A percentile compares a stretch with the other conserved stretches of the same genome.
phyloP scores from a whole-genome alignment of 2,329 filamentous ascomycete species.

The Septoria petroselini region DNA sequence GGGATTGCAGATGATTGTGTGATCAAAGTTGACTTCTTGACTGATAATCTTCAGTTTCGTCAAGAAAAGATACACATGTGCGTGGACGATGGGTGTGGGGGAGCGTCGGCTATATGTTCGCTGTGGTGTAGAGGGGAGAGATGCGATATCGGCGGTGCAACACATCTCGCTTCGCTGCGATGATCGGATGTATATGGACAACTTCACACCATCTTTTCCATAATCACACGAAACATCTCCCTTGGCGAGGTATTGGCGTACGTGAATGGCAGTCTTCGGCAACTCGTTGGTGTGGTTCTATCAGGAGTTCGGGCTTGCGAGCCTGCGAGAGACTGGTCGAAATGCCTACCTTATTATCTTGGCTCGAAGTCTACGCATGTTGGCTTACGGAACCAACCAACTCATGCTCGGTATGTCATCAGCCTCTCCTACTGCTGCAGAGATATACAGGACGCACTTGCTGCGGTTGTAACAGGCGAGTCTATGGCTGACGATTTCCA shows the following conservation, averaged over 20 bases:
- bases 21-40: background rate
- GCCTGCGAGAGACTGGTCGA: conserved; percentile 34
- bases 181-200: background rate
- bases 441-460: background rate
- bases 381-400: conserved; percentile 35
- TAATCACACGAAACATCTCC: conserved; percentile 2
- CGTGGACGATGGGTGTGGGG: background rate
- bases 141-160: conserved; percentile 11
- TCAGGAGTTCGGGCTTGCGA: conserved; percentile 35
- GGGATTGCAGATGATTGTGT: no score
- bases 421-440: background rate
- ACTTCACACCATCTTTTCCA: background rate
- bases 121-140: background rate
- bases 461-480: background rate
- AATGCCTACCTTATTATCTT: conserved; percentile 57
- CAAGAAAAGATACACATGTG: background rate
- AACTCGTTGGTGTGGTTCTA: conserved; percentile 34
- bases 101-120: conserved; percentile 1
- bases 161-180: background rate
- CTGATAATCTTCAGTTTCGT: background rate
- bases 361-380: conserved; percentile 42
- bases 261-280: conserved; percentile 26
- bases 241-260: conserved; percentile 10
- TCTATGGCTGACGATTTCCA: conserved; percentile 12
- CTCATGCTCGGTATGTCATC: conserved; percentile 31